A percentile compares a stretch with the other conserved stretches of the same genome.
phyloP scores from a whole-genome alignment of 2,329 filamentous ascomycete genomes.

The Aureobasidium sp. region DNA sequence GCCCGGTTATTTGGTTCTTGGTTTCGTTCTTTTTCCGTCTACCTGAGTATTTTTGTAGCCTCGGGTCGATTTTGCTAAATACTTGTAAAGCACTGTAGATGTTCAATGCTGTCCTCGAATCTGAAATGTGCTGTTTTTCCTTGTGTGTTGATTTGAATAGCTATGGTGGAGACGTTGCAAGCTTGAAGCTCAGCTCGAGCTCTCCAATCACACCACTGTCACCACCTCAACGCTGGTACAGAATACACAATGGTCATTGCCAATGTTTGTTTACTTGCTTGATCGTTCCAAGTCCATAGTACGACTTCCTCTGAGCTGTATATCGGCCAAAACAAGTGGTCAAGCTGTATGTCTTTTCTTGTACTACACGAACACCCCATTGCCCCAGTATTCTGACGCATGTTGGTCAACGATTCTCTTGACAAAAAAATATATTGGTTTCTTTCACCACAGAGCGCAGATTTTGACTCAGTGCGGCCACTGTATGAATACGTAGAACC shows the following conservation, averaged over 20 bases:
- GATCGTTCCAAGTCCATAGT: not conserved
- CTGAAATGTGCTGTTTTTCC: too few relatives aligned
- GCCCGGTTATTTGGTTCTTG: conserved; percentile 8
- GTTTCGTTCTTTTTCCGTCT: not conserved
- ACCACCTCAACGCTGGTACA: not conserved
- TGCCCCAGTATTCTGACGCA: too few relatives aligned
- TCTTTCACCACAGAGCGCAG: too few relatives aligned
- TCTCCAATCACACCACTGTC: not conserved
- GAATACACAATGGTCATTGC: not conserved
- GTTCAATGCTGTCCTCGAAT: not conserved
- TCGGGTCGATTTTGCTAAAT: not conserved
- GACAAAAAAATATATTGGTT: too few relatives aligned
- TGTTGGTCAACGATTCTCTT: too few relatives aligned
- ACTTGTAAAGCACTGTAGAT: not conserved
- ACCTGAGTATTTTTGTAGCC: not conserved
- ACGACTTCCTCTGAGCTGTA: too few relatives aligned
- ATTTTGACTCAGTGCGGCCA: too few relatives aligned
- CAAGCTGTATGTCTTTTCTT: too few relatives aligned
- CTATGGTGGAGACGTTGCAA: not conserved
- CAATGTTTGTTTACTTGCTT: conserved; percentile 2
- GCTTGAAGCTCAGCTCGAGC: not conserved
- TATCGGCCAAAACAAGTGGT: too few relatives aligned
- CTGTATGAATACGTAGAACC: too few relatives aligned
- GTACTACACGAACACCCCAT: too few relatives aligned
- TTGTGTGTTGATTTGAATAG: not conserved